Conservation (phyloP, 2,329 filamentous ascomycete genomes). For the Colletotrichum abscissum region DNA sequence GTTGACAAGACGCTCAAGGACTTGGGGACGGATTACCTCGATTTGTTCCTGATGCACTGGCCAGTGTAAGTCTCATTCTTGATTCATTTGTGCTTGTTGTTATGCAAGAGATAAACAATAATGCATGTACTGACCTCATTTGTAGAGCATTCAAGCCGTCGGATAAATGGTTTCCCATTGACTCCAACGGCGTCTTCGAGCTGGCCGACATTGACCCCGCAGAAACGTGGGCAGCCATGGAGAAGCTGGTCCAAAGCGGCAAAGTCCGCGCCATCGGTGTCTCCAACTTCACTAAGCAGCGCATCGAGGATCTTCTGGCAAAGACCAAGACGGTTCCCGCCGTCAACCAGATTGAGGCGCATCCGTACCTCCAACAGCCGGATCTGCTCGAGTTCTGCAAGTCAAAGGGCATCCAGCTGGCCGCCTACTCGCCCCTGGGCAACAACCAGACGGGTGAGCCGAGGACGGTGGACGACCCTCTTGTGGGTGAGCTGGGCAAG, state of each 20-base stretch:
- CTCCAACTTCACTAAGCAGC: constrained; percentile 59
- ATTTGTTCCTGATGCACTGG: constrained; percentile 64
- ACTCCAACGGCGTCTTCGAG: constrained; percentile 71
- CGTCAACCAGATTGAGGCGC: constrained; percentile 77
- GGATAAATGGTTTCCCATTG: constrained; percentile 50
- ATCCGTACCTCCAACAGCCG: constrained; percentile 74
- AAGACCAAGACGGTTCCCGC: constrained; percentile 68
- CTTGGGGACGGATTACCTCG: constrained; percentile 63
- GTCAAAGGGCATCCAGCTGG: constrained; percentile 68
- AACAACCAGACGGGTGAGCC: constrained; percentile 60
- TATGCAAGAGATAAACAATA: neutral
- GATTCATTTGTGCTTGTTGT: too few relatives aligned
- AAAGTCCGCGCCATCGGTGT: constrained; percentile 60
- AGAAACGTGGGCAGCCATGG: constrained; percentile 52
- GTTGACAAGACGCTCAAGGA: constrained; percentile 60
- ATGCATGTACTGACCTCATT: constrained; percentile 38
- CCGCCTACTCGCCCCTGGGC: constrained; percentile 74
- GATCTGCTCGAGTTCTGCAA: constrained; percentile 67
- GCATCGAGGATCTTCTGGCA: constrained; percentile 54
- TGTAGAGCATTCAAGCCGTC: constrained; percentile 64
- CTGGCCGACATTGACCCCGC: constrained; percentile 64
- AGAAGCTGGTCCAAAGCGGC: constrained; percentile 49
- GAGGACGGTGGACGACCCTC: constrained; percentile 60
- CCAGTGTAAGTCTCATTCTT: constrained; percentile 45
- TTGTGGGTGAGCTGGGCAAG: constrained; percentile 59